Percentiles rank a stretch among this genome's conserved stretches.
These are phyloP conservation scores for Xylaria sp. DNA, from an alignment of 2,329 filamentous ascomycete species.

Conservation along the genomic window DNA sequence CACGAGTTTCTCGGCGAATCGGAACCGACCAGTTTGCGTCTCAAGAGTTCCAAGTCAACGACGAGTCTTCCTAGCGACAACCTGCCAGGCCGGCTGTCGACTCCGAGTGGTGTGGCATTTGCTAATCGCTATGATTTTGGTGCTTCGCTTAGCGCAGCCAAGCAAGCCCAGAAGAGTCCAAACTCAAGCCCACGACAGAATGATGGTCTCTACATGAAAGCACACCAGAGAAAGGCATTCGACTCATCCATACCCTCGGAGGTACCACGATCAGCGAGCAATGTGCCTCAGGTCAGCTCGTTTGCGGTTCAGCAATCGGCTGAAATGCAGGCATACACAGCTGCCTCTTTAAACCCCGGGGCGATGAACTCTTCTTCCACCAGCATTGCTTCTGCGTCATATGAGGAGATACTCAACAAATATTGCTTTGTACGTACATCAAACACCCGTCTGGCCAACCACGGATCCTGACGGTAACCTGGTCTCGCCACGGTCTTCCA, in stretches of 20 bases:
- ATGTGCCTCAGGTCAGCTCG: constrained; percentile 19
- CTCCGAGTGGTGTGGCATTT: constrained; percentile 78
- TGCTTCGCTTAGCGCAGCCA: constrained; percentile 86
- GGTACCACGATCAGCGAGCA: constrained; percentile 28
- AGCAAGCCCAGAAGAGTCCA: constrained; percentile 72
- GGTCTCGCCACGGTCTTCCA: constrained; percentile 26
- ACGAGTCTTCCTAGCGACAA: constrained; percentile 72
- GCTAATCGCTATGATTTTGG: constrained; percentile 96
- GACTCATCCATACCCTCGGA: constrained; percentile 38
- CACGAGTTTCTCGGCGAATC: constrained; percentile 73
- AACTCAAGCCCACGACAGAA: constrained; percentile 62
- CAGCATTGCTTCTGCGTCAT: constrained; percentile 83
- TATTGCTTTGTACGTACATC: constrained; percentile 98
- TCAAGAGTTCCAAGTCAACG: constrained; percentile 76
- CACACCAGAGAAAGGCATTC: constrained; percentile 55
- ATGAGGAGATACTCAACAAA: constrained; percentile 97
- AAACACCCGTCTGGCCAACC: constrained; percentile 33
- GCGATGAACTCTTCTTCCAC: constrained; percentile 63
- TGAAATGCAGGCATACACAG: constrained; percentile 27
- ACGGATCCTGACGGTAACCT: constrained; percentile 35
- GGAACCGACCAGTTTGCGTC: constrained; percentile 67
- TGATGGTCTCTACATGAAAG: constrained; percentile 68
- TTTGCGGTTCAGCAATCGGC: constrained; percentile 22
- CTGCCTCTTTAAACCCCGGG: constrained; percentile 48
- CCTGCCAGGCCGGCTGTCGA: constrained; percentile 61